Percentiles rank a stretch among this genome's conserved stretches.
Conservation (phyloP, 805 yeast species). For the Yarrowia deformans region DNA sequence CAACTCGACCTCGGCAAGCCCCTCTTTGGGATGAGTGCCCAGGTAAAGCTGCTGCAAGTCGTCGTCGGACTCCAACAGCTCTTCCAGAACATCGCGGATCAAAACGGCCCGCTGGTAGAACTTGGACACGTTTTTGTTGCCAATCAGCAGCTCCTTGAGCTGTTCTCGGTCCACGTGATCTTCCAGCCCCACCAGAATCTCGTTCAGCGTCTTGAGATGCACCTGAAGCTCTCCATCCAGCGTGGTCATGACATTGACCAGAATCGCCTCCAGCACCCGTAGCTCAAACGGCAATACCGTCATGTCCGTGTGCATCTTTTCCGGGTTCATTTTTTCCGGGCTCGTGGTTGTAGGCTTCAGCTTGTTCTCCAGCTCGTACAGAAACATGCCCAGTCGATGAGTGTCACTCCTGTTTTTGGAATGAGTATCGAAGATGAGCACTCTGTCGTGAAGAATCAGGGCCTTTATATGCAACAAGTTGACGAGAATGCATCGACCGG, state of each 20-base stretch:
- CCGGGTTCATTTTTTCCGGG: constrained; percentile 11
- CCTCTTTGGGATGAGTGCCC: constrained; percentile 53
- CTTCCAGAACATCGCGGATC: constrained; percentile 83
- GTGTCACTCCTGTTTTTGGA: constrained; percentile 55
- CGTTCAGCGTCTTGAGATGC: constrained; percentile 65
- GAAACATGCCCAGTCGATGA: constrained; percentile 71
- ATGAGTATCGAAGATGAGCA: constrained; percentile 69
- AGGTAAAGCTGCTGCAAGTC: constrained; percentile 21
- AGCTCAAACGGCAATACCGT: constrained; percentile 67
- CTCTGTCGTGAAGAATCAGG: constrained; percentile 61
- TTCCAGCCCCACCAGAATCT: constrained; percentile 73
- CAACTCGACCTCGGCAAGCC: constrained; percentile 89
- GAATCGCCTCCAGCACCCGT: constrained; percentile 79
- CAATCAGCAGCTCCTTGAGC: constrained; percentile 73
- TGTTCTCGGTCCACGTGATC: constrained; percentile 78
- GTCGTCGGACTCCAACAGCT: constrained; percentile 83
- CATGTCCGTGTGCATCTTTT: constrained; percentile 5
- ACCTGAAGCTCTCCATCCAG: constrained; percentile 76
- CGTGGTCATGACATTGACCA: constrained; percentile 79
- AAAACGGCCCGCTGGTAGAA: constrained; percentile 78
- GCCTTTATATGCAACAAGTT: constrained; percentile 71
- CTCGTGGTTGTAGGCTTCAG: constrained; percentile 47
- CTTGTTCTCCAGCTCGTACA: constrained; percentile 84
- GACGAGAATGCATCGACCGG: constrained; percentile 60
- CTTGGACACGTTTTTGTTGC: constrained; percentile 72